Evolutionary conservation across 768 basidiomycete species (phyloP), one percentile per base, ranked within the genome.

Genomic region (Pisolithus marmoratus): DNA sequence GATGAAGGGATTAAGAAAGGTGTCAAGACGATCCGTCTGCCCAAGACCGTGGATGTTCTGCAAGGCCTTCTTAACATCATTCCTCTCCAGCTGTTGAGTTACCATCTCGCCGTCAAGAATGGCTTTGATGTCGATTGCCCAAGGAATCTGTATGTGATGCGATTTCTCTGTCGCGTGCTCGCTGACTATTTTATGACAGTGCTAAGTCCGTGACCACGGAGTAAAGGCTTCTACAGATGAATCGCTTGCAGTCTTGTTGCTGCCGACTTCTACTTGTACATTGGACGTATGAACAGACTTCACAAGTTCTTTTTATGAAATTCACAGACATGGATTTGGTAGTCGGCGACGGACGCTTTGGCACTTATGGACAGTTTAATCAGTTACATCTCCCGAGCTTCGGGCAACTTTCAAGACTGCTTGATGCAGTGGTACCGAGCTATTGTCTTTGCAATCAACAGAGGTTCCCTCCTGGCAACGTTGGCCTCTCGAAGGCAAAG

Each of bases 101-200:
- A 99, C 72, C 94, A 98, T 74, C 74, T 99, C 55, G 95, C 95
- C 3, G 85, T 98, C 61, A 87, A 81, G 76, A 93, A 93, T 66
- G 96, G 94, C 29, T 94, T 90, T 58, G 95, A 98, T 66, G 95
- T 98, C 59, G 95, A 99, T 69, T 96, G 96, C 85, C 95, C 95
- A 40, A 79, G 95, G 64, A 97, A 97, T 77, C 74, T 97, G 86
- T 90, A 64, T 62, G 89, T 79, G 31, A 19, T 8, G 46, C 14
- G 49, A 36, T 49, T 48, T 27, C 14, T 12, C n/a, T 51, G 19
- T 49, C 42, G 24, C 19, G 56, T 17, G n/a, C 50, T 36, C 46
- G 26, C 54, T 57, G 19, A 63, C 45, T 19, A 38, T 12, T 34
- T 54, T 46, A 44, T 15, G 56, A 4, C 58, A 87, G 85, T 73